Conservation (phyloP, 306 rosid species). For the Astragalus membranaceus region DNA sequence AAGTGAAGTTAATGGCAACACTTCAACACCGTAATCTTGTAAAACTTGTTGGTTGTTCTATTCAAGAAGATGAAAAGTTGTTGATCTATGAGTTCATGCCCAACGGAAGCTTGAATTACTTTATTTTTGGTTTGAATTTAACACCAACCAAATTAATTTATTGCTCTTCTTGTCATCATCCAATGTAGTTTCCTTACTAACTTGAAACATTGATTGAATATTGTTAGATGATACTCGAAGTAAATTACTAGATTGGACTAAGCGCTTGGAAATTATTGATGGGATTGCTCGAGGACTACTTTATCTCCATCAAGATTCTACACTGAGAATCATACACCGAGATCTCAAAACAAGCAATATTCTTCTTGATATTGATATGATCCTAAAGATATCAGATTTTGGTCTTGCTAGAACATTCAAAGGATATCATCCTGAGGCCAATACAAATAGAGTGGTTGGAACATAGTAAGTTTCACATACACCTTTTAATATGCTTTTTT, state of each 20-base stretch:
- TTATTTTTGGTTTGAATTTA: slow-evolving; percentile 8
- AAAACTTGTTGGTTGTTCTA: slow-evolving; percentile 14
- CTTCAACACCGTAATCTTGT: slow-evolving; percentile 20
- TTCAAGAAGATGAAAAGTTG: not conserved
- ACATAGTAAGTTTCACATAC: slow-evolving; percentile 9
- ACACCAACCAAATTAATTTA: not conserved
- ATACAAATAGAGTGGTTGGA: slow-evolving; percentile 5
- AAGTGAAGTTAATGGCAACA: slow-evolving; percentile 14
- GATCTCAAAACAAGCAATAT: too few relatives aligned
- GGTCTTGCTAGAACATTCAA: slow-evolving; percentile 3
- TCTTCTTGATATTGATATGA: not conserved
- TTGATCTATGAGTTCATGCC: slow-evolving; percentile 16
- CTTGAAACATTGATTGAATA: not conserved
- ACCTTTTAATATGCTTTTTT: too few relatives aligned
- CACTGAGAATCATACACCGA: too few relatives aligned
- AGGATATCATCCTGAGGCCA: slow-evolving; percentile 1
- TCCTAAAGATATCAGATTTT: slow-evolving; percentile 14
- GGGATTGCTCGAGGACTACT: too few relatives aligned
- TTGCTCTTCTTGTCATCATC: too few relatives aligned
- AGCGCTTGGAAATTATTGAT: too few relatives aligned
- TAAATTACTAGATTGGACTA: not conserved
- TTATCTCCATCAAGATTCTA: too few relatives aligned
- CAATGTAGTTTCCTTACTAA: not conserved
- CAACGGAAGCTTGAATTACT: slow-evolving; percentile 11
- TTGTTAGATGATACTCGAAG: not conserved